Percentiles rank a stretch among this genome's conserved stretches.
Conservation (phyloP, 306 rosid species). For the Dryas octopetala region DNA sequence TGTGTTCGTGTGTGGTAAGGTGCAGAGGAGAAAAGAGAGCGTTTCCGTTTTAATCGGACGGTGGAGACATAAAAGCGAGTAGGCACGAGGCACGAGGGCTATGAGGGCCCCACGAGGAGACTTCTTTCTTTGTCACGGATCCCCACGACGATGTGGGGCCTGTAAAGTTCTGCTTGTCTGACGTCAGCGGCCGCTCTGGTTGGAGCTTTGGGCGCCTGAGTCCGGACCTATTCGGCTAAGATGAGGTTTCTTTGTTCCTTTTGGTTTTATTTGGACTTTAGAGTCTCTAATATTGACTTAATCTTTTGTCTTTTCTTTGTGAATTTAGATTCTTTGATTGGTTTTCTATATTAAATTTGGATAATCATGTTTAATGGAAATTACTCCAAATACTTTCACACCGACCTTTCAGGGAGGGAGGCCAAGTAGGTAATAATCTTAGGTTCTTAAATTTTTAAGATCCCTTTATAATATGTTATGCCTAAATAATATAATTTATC, state of each 20-base stretch:
- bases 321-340: background rate
- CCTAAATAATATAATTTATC: too few species aligned
- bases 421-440: too few species aligned
- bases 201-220: slow-evolving; percentile 23
- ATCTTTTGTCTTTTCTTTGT: background rate
- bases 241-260: background rate
- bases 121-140: slow-evolving; percentile 52
- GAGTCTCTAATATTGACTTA: background rate
- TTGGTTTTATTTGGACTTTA: slow-evolving; percentile 5
- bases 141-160: slow-evolving; percentile 45
- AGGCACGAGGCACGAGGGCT: slow-evolving; percentile 7
- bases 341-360: too few species aligned
- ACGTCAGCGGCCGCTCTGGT: slow-evolving; percentile 33
- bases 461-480: too few species aligned
- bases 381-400: too few species aligned
- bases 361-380: too few species aligned
- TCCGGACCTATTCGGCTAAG: too few species aligned
- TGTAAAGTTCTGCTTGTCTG: background rate
- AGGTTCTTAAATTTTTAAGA: too few species aligned
- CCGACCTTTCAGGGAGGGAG: too few species aligned
- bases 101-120: slow-evolving; percentile 37
- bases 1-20: slow-evolving; percentile 5
- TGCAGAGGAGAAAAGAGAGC: slow-evolving; percentile 1
- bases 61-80: slow-evolving; percentile 25
- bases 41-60: slow-evolving; percentile 41